These are phyloP conservation scores for Magnusiomyces fungicola DNA, from an alignment of 1,139 yeast genomes.

Conservation along the genomic window DNA sequence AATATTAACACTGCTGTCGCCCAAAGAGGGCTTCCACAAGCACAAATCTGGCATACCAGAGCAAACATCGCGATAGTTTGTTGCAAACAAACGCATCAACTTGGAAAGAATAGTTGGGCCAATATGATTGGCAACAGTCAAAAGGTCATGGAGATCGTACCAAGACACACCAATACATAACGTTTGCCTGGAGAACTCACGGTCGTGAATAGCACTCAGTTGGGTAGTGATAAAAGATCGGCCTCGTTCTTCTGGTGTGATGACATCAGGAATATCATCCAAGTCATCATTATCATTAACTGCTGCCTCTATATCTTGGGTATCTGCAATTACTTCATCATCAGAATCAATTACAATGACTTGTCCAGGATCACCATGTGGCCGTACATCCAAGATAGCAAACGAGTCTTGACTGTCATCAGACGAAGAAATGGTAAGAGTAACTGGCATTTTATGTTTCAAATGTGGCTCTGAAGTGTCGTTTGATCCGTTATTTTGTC, in stretches of 20 bases:
- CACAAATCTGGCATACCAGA: slow-evolving; percentile 37
- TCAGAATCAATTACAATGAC: too few species aligned
- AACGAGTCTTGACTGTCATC: too few species aligned
- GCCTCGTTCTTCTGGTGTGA: not conserved
- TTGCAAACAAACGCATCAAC: slow-evolving; percentile 27
- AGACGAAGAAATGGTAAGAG: too few species aligned
- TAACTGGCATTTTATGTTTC: too few species aligned
- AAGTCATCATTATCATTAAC: not conserved
- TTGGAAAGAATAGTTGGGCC: slow-evolving; percentile 21
- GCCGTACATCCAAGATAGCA: too few species aligned
- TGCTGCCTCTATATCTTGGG: too few species aligned
- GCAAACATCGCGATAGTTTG: slow-evolving; percentile 26
- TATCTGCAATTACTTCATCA: too few species aligned
- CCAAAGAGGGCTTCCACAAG: not conserved
- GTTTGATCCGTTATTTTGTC: too few species aligned
- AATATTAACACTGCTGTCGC: not conserved
- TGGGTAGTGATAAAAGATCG: not conserved
- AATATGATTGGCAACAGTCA: slow-evolving; percentile 26
- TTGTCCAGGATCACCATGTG: too few species aligned
- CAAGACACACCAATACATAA: slow-evolving; percentile 30
- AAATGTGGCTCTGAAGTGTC: too few species aligned
- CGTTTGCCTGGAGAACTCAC: slow-evolving; percentile 18
- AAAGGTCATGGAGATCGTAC: slow-evolving; percentile 25
- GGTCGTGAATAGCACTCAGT: slow-evolving; percentile 5
- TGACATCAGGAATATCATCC: not conserved